A percentile compares a stretch with the other conserved stretches of the same genome.
phyloP scores from a whole-genome alignment of 352 stramenopile species.

The Pythium rhizo-oryzae region DNA sequence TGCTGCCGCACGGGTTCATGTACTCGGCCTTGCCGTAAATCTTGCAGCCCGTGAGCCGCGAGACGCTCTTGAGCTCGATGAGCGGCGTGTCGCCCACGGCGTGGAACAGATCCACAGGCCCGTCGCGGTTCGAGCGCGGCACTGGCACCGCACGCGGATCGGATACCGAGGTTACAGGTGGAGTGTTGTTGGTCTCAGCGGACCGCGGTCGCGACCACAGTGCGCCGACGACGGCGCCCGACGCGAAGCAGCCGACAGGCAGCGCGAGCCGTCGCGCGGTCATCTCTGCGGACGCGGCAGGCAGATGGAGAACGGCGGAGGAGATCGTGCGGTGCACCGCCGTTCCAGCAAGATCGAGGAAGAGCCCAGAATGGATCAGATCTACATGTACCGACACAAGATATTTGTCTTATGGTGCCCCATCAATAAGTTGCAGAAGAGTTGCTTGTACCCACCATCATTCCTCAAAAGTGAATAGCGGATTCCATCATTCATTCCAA shows the following conservation, averaged over 20 bases:
- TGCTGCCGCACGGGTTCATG: slow-evolving; percentile 91
- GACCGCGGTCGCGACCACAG: slow-evolving; percentile 2
- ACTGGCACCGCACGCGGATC: background rate
- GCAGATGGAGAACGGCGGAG: too few relatives aligned
- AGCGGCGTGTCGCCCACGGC: slow-evolving; percentile 81
- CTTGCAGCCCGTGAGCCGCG: slow-evolving; percentile 68
- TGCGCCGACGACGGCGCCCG: slow-evolving; percentile 27
- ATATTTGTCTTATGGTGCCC: too few relatives aligned
- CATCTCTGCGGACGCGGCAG: too few relatives aligned
- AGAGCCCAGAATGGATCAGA: too few relatives aligned
- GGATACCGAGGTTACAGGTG: background rate
- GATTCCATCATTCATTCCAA: too few relatives aligned
- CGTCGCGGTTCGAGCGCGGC: slow-evolving; percentile 22
- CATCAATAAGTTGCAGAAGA: too few relatives aligned
- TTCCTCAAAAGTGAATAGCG: too few relatives aligned
- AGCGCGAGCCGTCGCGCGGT: background rate
- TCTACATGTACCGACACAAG: too few relatives aligned
- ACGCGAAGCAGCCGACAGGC: slow-evolving; percentile 29
- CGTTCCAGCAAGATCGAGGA: too few relatives aligned
- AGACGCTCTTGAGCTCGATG: slow-evolving; percentile 68
- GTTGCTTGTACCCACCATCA: too few relatives aligned
- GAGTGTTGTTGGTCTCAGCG: too few relatives aligned
- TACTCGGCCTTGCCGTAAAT: slow-evolving; percentile 85
- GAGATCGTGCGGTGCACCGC: too few relatives aligned
- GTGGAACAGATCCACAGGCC: slow-evolving; percentile 58